These are phyloP conservation scores for Cylindrotheca fusiformis DNA, from an alignment of 108 stramenopile species.

Conservation along the genomic window DNA sequence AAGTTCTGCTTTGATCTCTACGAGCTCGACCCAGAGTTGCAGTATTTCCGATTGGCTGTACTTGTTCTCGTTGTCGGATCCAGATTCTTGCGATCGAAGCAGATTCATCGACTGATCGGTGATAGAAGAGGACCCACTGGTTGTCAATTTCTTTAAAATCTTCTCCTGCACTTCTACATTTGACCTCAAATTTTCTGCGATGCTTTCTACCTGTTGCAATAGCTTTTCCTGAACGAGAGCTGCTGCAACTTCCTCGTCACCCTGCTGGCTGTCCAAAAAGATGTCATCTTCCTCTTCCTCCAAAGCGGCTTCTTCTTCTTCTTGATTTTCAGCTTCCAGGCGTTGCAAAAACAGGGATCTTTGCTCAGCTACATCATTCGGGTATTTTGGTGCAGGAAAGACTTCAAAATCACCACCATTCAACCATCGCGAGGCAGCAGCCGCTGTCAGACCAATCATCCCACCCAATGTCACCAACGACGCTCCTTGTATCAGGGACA, in stretches of 20 bases:
- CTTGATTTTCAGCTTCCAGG: conserved; percentile 1
- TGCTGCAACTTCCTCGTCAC: conserved; percentile 16
- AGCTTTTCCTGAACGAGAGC: conserved; percentile 9
- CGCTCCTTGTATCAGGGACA: conserved; percentile 18
- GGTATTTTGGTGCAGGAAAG: conserved; percentile 51
- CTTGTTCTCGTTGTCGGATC: neutral
- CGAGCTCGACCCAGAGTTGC: conserved; percentile 13
- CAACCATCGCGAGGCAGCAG: conserved; percentile 79
- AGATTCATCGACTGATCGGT: conserved; percentile 45
- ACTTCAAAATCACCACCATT: conserved; percentile 83
- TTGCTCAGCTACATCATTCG: neutral
- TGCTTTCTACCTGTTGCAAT: conserved; percentile 17
- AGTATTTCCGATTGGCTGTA: neutral
- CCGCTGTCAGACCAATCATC: conserved; percentile 44
- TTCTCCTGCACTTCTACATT: conserved; percentile 30
- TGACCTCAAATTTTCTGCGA: conserved; percentile 17
- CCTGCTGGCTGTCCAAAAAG: conserved; percentile 2
- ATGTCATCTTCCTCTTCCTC: conserved; percentile 33
- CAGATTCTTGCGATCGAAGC: conserved; percentile 8
- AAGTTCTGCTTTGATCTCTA: conserved; percentile 25
- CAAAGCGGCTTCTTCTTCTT: conserved; percentile 20
- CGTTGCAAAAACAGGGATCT: neutral
- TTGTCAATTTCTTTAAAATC: conserved; percentile 30
- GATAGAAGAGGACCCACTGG: conserved; percentile 16
- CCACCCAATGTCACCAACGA: conserved; percentile 39